Conservation (phyloP, 345 rosid genomes). For the Camelina laxa region DNA sequence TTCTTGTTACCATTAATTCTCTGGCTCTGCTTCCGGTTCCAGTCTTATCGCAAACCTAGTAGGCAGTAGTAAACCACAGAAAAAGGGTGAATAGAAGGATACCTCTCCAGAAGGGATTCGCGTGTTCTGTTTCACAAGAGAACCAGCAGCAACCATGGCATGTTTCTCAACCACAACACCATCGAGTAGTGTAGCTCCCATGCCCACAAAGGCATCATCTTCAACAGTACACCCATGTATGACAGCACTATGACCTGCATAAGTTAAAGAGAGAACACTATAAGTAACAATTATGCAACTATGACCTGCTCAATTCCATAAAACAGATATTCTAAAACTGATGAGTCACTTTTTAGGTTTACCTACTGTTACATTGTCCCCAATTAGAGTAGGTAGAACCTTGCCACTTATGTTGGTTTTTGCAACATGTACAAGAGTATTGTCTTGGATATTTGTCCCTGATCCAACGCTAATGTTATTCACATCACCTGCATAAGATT, state of each 20-base stretch:
- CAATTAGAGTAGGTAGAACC: slow-evolving; percentile 80
- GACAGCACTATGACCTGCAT: slow-evolving; percentile 85
- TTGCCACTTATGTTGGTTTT: slow-evolving; percentile 88
- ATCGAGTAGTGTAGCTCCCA: slow-evolving; percentile 89
- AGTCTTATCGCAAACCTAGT: background rate
- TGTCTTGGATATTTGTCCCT: slow-evolving; percentile 95
- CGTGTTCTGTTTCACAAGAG: slow-evolving; percentile 84
- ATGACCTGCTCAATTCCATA: background rate
- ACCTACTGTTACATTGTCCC: slow-evolving; percentile 97
- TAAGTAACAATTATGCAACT: slow-evolving; percentile 1
- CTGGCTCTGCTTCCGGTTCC: background rate
- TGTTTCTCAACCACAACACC: slow-evolving; percentile 87
- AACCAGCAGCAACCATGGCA: slow-evolving; percentile 95
- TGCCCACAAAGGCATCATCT: slow-evolving; percentile 90
- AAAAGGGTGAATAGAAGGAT: slow-evolving; percentile 22
- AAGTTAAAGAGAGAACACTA: background rate
- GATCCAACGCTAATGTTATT: slow-evolving; percentile 83
- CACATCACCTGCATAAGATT: slow-evolving; percentile 69
- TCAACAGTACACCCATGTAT: slow-evolving; percentile 90
- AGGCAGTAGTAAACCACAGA: slow-evolving; percentile 12
- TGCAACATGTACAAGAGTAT: slow-evolving; percentile 96
- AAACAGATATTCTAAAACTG: background rate
- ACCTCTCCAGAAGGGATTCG: slow-evolving; percentile 91
- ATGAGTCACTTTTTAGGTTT: slow-evolving; percentile 38
- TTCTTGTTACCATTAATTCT: background rate